A percentile compares a stretch with the other conserved stretches of the same genome.
Evolutionary conservation across 1,284 basidiomycete species (phyloP).

Genomic region (Inonotus obliquus): DNA sequence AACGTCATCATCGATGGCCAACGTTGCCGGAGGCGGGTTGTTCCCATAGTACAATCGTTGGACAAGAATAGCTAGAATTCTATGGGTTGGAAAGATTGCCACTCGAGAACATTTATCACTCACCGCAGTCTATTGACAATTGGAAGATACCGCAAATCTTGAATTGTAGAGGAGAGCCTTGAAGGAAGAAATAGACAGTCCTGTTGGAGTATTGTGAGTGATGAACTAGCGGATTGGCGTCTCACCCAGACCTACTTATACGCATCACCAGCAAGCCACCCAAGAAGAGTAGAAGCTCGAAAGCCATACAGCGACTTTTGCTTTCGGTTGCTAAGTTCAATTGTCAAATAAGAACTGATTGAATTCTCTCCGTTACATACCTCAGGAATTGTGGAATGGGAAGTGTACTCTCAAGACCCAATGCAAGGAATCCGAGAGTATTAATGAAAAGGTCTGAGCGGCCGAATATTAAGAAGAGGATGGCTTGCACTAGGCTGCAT

Average conservation of each 20-base stretch:
- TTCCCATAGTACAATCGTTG: constrained; percentile 72
- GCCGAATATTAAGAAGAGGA: constrained; percentile 72
- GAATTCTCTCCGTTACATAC: constrained; percentile 31
- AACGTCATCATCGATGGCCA: constrained; percentile 60
- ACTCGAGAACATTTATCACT: constrained; percentile 28
- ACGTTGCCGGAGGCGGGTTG: constrained; percentile 45
- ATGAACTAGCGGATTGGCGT: constrained; percentile 18
- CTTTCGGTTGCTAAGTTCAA: constrained; percentile 56
- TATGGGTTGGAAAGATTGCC: neutral
- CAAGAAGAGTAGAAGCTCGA: constrained; percentile 72
- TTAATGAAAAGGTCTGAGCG: constrained; percentile 58
- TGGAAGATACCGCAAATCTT: constrained; percentile 79
- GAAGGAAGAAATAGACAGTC: constrained; percentile 74
- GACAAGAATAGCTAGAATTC: constrained; percentile 53
- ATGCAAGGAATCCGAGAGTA: constrained; percentile 70
- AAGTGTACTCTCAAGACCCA: constrained; percentile 79
- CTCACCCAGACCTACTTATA: constrained; percentile 60
- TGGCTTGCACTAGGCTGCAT: constrained; percentile 60
- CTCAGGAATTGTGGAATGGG: constrained; percentile 77
- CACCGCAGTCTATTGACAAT: constrained; percentile 69
- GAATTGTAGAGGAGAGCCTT: constrained; percentile 69
- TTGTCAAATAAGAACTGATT: neutral
- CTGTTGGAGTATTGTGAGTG: constrained; percentile 35
- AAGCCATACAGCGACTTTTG: constrained; percentile 81
- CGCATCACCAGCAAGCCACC: constrained; percentile 77